Evolutionary conservation across 768 basidiomycete genomes (phyloP), one percentile per base, ranked within the genome.

Genomic region (Mycena kentingensis): DNA sequence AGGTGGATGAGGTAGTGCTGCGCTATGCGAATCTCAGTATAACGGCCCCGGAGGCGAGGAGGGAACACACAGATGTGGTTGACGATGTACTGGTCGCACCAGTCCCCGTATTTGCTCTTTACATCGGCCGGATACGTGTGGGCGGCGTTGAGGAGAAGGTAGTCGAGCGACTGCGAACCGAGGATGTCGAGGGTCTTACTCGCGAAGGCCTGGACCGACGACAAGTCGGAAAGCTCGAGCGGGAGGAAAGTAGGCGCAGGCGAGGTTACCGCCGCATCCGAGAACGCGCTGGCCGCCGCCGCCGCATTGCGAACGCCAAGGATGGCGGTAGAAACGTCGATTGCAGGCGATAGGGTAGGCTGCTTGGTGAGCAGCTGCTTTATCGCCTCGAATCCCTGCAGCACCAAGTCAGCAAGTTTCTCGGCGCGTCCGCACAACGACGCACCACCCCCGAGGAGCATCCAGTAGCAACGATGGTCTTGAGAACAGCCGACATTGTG

Each of bases 1-100:
- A 58, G 34, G 34, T 58, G 57, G 13, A 48, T 18, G 28, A 58
- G 52, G 26, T 58, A 58, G 46, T 58, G 57, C 13, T 58, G 52
- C 27, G 57, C 48, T 55, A 18, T 16, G 11, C 11, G 24, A 27
- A 4, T 15, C 26, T 39, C 35, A 18, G 21, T 16, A 16, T 18
- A 8, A 34, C 32, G n/a, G n/a, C 10, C n/a, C 11, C 32, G n/a
- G 16, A 27, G 4, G 18, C 24, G 13, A n/a, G n/a, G n/a, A 25
- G 19, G 19, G 10, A 6, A 46, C 48, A 16, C 28, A 55, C 54
- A 54, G 4, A 58, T 24, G 38, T 51, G 57, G 19, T 58, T 58
- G 2, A 54, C 52, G 28, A 58, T 26, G 24, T 58, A 51, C 24
- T 25, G 24, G 35, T 54, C 49, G 36, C 52, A 54, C 57, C 57